Evolutionary conservation across 345 rosid species (phyloP), one percentile per base, ranked within the genome.

Genomic region (Euphorbia pulcherrima): DNA sequence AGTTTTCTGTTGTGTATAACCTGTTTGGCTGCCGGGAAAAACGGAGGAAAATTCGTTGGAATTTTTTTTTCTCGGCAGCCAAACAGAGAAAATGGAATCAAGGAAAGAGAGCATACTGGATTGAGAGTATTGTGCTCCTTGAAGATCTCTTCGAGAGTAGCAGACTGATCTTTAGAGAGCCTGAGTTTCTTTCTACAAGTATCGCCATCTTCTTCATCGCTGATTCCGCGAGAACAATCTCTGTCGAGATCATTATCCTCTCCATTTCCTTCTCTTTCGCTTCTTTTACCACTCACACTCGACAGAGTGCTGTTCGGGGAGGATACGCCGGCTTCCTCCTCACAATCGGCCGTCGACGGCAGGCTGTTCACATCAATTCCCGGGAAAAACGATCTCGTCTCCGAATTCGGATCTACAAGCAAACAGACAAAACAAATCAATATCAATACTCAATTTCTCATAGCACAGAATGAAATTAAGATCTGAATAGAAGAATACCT

Each of bases 221-320:
- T 89, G 67, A 83, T 77, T 2, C 95, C 97, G 13, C 90, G 89
- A 41, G 93, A 89, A 55, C 80, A 83, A 33, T 75, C 89, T 63
- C 93, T 84, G 62, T 87, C 93, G 37, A 76, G 72, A 24, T 89
- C 93, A 23, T 72, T 77, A 37, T 85, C 96, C 0, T 88, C 90
- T 46, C 85, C 89, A 68, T 81, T 83, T 30, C 74, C 77, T 73
- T 91, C 99, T 47, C 97, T 81, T 79, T 88, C 99, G 69, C 92
- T 87, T 66, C 98, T 85, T 72, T 92, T 95, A 1, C 99, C 98
- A 8, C 96, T 92, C 0, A 87, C 74, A 77, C 96, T 90, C 27
- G 99, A 95, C 54, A 95, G 72, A 44, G 99, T 92, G 71, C 99
- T 95, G 81, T 92, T 92, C 1, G 97, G 99, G 0, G 98, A 95